Conservation (phyloP, 2,329 filamentous ascomycete genomes). For the Hypoxylon sp. region DNA sequence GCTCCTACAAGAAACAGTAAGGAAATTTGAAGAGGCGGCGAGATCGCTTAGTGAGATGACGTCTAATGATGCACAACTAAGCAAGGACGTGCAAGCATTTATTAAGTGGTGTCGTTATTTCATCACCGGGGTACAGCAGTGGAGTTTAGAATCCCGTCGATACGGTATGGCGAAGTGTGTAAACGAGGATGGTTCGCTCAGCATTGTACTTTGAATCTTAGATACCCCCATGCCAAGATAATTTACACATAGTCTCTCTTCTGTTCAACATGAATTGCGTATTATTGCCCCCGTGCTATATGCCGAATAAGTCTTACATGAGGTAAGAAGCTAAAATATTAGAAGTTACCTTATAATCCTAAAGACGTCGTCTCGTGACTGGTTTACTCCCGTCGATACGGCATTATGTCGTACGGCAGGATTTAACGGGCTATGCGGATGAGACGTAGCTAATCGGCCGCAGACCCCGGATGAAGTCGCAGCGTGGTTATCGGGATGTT, state of each 20-base stretch:
- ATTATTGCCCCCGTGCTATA: not conserved
- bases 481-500: not conserved
- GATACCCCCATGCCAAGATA: not conserved
- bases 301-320: not conserved
- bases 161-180: slow-evolving; percentile 52
- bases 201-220: slow-evolving; percentile 42
- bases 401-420: not conserved
- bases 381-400: not conserved
- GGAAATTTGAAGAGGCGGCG: slow-evolving; percentile 46
- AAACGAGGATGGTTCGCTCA: slow-evolving; percentile 47
- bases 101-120: slow-evolving; percentile 52
- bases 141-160: slow-evolving; percentile 50
- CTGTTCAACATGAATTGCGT: not conserved
- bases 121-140: slow-evolving; percentile 50
- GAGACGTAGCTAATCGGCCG: slow-evolving; percentile 11
- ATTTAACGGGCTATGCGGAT: not conserved
- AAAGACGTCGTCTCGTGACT: not conserved
- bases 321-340: not conserved
- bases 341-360: not conserved
- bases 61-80: slow-evolving; percentile 38
- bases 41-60: slow-evolving; percentile 37
- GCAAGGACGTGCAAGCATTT: slow-evolving; percentile 45
- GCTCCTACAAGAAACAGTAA: slow-evolving; percentile 39
- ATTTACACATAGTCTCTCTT: not conserved
- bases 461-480: slow-evolving; percentile 2